Conservation (phyloP, 106 monocot genomes). For the Acanthochlamys bracteata region DNA sequence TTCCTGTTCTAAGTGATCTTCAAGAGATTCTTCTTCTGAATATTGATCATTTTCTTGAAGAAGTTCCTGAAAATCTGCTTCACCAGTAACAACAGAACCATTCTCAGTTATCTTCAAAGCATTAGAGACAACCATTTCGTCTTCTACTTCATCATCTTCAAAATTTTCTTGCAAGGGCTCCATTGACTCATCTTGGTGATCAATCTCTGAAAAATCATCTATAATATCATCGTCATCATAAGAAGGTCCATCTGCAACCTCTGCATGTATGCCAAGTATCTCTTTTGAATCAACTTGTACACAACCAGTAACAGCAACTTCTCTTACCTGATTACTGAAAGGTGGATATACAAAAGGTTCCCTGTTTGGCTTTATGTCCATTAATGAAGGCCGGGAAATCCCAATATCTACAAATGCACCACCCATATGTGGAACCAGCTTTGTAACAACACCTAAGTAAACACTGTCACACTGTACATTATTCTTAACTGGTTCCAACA, state of each 20-base stretch:
- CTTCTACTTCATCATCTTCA: conserved; percentile 36
- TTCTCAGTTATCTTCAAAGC: conserved; percentile 9
- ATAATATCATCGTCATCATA: conserved; percentile 31
- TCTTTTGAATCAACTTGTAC: conserved; percentile 13
- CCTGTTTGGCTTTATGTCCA: conserved; percentile 65
- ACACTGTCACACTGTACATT: conserved; percentile 95
- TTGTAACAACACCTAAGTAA: conserved; percentile 79
- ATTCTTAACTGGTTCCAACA: conserved; percentile 85
- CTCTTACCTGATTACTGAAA: conserved; percentile 17
- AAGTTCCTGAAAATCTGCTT: conserved; percentile 30
- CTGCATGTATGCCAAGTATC: conserved; percentile 13
- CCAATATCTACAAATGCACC: conserved; percentile 99
- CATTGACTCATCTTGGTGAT: conserved; percentile 35
- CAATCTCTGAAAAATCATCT: conserved; percentile 44
- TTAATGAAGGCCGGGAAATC: conserved; percentile 63
- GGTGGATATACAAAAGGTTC: conserved; percentile 85
- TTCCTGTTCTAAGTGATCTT: conserved; percentile 35
- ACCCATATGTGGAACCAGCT: conserved; percentile 86
- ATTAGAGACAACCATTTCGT: conserved; percentile 20
- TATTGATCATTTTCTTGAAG: conserved; percentile 33
- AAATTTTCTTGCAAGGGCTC: conserved; percentile 21
- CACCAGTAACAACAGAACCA: conserved; percentile 14
- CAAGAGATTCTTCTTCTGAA: conserved; percentile 41
- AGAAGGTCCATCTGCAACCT: conserved; percentile 11
- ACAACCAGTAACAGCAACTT: conserved; percentile 25